phyloP scores from a whole-genome alignment of 169 alveolate species.

The Toxoplasma gondii region DNA sequence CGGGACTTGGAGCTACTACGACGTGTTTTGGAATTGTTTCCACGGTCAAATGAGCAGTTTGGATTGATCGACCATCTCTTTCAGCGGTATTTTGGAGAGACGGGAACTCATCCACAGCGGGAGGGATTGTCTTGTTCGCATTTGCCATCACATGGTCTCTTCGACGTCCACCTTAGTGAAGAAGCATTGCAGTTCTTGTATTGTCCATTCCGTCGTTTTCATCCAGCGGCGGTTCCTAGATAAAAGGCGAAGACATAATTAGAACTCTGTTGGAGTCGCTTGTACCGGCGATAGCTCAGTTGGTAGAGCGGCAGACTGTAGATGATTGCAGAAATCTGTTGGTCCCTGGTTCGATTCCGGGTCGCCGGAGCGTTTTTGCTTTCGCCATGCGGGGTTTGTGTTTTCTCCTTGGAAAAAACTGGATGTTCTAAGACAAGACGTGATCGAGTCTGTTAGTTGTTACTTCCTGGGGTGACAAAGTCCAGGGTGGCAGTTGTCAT shows the following conservation, averaged over 20 bases:
- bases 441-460: background rate
- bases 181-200: too few relatives aligned
- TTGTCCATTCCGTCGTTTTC: too few relatives aligned
- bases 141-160: too few relatives aligned
- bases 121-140: too few relatives aligned
- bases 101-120: too few relatives aligned
- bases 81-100: too few relatives aligned
- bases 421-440: background rate
- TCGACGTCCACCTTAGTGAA: too few relatives aligned
- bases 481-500: background rate
- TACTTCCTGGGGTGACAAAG: background rate
- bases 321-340: slow-evolving; percentile 91
- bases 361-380: slow-evolving; percentile 86
- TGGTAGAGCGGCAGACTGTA: slow-evolving; percentile 98
- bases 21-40: too few relatives aligned
- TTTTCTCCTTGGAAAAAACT: background rate
- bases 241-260: background rate
- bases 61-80: too few relatives aligned
- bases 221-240: too few relatives aligned
- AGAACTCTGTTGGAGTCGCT: background rate
- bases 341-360: slow-evolving; percentile 97
- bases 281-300: slow-evolving; percentile 95
- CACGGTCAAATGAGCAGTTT: too few relatives aligned
- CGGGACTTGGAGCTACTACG: too few relatives aligned
- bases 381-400: background rate